Evolutionary conservation across 2,329 filamentous ascomycete genomes (phyloP).

Genomic region (Malbranchea zuffiana): DNA sequence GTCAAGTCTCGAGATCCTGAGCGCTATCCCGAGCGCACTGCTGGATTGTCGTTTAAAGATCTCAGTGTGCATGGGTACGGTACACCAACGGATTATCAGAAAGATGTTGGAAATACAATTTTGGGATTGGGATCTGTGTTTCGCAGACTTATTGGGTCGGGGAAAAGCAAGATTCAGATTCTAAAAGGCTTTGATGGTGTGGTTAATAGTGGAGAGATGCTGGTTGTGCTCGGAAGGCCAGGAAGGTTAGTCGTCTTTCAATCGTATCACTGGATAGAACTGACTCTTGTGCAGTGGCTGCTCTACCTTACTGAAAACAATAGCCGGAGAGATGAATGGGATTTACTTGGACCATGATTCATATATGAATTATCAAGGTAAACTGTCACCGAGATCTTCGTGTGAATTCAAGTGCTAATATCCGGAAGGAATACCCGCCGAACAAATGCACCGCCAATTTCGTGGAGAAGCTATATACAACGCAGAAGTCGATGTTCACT

Average conservation of each 20-base stretch:
- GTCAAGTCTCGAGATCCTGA: not conserved
- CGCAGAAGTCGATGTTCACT: conserved; percentile 74
- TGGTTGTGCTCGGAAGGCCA: conserved; percentile 44
- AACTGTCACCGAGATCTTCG: no score
- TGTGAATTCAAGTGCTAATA: conserved; percentile 2
- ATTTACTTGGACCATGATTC: conserved; percentile 59
- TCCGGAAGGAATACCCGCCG: not conserved
- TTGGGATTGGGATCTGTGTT: conserved; percentile 17
- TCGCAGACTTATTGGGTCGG: conserved; percentile 17
- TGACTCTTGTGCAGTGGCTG: no score
- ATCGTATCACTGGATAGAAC: not conserved
- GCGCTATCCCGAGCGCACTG: not conserved
- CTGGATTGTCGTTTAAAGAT: conserved; percentile 28
- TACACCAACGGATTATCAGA: conserved; percentile 34
- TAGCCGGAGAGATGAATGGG: conserved; percentile 69
- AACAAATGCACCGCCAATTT: conserved; percentile 44
- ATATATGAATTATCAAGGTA: conserved; percentile 65
- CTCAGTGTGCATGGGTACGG: conserved; percentile 30
- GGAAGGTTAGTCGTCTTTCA: conserved; percentile 25
- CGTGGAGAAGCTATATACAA: conserved; percentile 78
- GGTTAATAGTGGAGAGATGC: conserved; percentile 46
- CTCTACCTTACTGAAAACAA: conserved; percentile 72
- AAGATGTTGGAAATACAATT: conserved; percentile 33
- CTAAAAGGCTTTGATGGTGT: conserved; percentile 53
- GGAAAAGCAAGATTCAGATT: conserved; percentile 44